These are phyloP conservation scores for Mycena kentingensis DNA, from an alignment of 768 basidiomycete genomes.

Conservation along the genomic window DNA sequence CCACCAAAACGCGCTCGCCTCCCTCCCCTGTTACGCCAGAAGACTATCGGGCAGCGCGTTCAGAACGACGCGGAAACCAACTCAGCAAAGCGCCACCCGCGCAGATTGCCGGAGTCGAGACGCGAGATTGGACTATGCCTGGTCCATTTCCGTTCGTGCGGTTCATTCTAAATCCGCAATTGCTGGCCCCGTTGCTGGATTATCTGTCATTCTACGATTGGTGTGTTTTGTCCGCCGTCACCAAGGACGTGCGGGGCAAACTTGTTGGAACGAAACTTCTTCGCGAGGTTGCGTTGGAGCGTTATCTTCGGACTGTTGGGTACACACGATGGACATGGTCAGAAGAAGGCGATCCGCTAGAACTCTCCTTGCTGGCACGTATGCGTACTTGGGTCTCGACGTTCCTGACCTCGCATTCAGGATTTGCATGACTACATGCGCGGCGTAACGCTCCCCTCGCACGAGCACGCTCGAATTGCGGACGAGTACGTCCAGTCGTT, in stretches of 20 bases:
- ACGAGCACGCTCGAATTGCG: slow-evolving; percentile 69
- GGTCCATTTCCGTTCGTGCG: slow-evolving; percentile 52
- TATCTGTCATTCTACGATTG: slow-evolving; percentile 76
- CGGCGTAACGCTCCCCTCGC: slow-evolving; percentile 73
- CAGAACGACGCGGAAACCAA: slow-evolving; percentile 41
- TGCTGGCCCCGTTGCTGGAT: slow-evolving; percentile 57
- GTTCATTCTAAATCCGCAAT: slow-evolving; percentile 54
- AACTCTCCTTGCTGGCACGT: slow-evolving; percentile 62
- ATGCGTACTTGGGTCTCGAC: neutral
- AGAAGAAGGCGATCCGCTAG: slow-evolving; percentile 61
- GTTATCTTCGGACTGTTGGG: slow-evolving; percentile 70
- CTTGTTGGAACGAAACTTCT: slow-evolving; percentile 53
- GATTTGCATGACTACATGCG: slow-evolving; percentile 81
- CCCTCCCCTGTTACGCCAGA: slow-evolving; percentile 26
- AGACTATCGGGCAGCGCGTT: slow-evolving; percentile 35
- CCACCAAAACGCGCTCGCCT: slow-evolving; percentile 9
- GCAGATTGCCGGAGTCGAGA: slow-evolving; percentile 31
- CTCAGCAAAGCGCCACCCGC: slow-evolving; percentile 43
- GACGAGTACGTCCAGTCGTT: slow-evolving; percentile 57
- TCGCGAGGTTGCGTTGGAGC: slow-evolving; percentile 66
- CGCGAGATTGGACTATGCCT: slow-evolving; percentile 27
- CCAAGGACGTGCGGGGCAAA: slow-evolving; percentile 51
- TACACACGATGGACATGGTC: slow-evolving; percentile 66
- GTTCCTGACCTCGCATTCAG: slow-evolving; percentile 38
- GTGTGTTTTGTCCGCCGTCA: slow-evolving; percentile 59